Base-by-base conservation (phyloP, 495 filamentous ascomycete genomes). In the Aspergillus saccharolyticus region DNA sequence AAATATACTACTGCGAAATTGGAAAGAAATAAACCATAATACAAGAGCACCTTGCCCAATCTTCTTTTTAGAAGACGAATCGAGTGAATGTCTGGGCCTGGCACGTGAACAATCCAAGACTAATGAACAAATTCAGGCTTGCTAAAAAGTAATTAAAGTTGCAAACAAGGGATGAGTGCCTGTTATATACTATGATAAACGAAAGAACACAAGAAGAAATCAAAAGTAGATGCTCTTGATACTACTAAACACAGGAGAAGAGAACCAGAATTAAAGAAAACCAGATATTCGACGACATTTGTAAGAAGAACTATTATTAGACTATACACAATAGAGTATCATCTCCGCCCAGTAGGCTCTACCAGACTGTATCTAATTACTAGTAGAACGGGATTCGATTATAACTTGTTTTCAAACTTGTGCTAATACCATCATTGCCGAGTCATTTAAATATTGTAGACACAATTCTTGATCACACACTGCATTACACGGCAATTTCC, bases 261-360 rank as follows among this genome's bases (percentile, higher is more conserved):
- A 65, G 47, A 43, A 45, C 15, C n/a, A 55, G 24, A 25, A 45
- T 68, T 28, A 16, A 63, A 58, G 66, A 68, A 44, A 54, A 68
- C 52, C 68, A 62, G 66, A 62, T 66, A 52, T 68, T 66, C 49
- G 60, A 65, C 44, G 63, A 68, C 53, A 65, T 63, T 45, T 58
- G 57, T 51, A 64, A 68, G 54, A 61, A 62, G n/a, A n/a, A n/a
- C n/a, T n/a, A n/a, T n/a, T n/a, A n/a, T n/a, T n/a, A n/a, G n/a
- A n/a, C n/a, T n/a, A n/a, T n/a, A n/a, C n/a, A n/a, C n/a, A n/a
- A n/a, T n/a, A n/a, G n/a, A n/a, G n/a, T n/a, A n/a, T n/a, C n/a
- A n/a, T n/a, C n/a, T n/a, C n/a, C n/a, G n/a, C n/a, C n/a, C n/a
- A n/a, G n/a, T n/a, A n/a, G n/a, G n/a, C n/a, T n/a, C n/a, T n/a